Base-by-base conservation (phyloP, 208 protist genomes). In the Leishmania arabica region DNA sequence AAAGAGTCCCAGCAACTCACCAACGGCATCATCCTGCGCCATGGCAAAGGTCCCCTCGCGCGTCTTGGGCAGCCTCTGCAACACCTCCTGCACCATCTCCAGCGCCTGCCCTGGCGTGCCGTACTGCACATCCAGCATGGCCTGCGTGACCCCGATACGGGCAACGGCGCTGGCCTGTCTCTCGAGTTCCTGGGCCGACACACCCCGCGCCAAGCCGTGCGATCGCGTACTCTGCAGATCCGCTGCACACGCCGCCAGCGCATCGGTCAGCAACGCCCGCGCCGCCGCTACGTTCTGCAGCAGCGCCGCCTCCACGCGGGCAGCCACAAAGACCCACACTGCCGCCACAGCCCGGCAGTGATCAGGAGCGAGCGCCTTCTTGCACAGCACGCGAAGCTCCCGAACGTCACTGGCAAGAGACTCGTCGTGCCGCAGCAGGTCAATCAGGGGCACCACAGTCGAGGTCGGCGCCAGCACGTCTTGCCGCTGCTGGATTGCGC, bases 261-360 rank as follows among this genome's bases (percentile, higher is more conserved):
- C 86, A 70, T 92, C 87, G 5, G 72, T 83, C 51, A 92, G 66
- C 64, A 87, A 65, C 49, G 87, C 89, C 19, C 87, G 84, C 27
- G 87, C 89, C 1, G 79, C 78, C 1, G 87, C 73, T 4, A 79
- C 73, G 64, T 81, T 79, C 37, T 80, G 69, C 54, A 89, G 75
- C 49, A 92, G 75, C 56, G 65, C 83, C 13, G 92, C 86, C 86
- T 97, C 93, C 31, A 97, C 78, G 1, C 71, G 83, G 24, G 86
- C 80, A 31, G 91, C 93, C 15, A 87, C 86, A 78, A 92, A 97
- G 68, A 89, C 85, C 92, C 93, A 97, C n/a, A 95, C 80, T 0
- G 80, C 77, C 17, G 87, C 85, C 15, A 79, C 76, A 56, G 56
- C 53, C 27, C 82, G 77, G 77, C 91, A 94, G 89, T 96, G 90